Base-by-base conservation (phyloP, 2,329 filamentous ascomycete species). In the Tolypocladium endophyticum region DNA sequence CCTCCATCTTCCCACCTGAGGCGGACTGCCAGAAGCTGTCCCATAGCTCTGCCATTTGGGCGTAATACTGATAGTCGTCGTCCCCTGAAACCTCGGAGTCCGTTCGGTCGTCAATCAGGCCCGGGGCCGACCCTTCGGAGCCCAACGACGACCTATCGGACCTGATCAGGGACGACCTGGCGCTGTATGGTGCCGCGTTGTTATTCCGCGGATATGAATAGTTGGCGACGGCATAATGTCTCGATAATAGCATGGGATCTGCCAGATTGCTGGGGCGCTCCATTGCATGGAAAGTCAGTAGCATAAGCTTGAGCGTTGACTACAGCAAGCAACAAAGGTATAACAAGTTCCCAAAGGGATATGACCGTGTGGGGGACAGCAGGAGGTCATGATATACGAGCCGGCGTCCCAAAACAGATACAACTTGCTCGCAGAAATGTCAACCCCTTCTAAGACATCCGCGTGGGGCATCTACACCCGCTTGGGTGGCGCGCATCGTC, bases 41-140 rank as follows among this genome's bases (percentile, higher is more conserved):
- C 80, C 80, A 83, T 2, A 81, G 67, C 64, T 79, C 75, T 33
- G 74, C 68, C 6, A 73, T 72, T 38, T 78, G 74, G 25, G 73
- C 67, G 59, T 78, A 76, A 62, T 80, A 78, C 61, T 79, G 76
- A 59, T 76, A 75, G 63, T 82, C 79, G 50, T 81, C 80, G 25
- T 83, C 80, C 38, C 72, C 64, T 7, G 80, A 83, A 23, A 71
- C 67, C 57, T 83, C 81, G 5, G 79, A 82, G 64, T 81, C 79
- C 8, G 73, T 73, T 6, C 75, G 76, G 64, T 82, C 77, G 62
- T 83, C 79, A 20, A 80, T 74, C 67, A 82, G 73, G 35, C 77
- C 76, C 0, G 80, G 80, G 4, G 76, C 64, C 4, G 79, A 81
- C 33, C 68, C 72, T 52, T 77, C 73, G 0, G 79, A 81, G 38